phyloP scores from a whole-genome alignment of 805 yeast species.

The Trichomonascus vanleenenianus region DNA sequence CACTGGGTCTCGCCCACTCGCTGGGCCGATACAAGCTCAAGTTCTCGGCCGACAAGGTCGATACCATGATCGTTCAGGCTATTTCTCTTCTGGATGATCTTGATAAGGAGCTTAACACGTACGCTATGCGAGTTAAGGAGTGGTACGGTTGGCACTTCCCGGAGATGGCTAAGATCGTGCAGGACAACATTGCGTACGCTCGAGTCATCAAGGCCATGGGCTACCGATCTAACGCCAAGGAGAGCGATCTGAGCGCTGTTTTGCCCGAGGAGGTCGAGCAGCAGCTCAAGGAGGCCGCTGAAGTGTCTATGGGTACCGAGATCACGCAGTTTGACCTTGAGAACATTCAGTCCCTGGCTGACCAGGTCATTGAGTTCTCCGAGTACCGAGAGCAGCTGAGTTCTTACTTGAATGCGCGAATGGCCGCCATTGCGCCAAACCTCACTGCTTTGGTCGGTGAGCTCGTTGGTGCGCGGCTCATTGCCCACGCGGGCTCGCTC shows the following conservation, averaged over 20 bases:
- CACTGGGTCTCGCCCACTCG: slow-evolving; percentile 96
- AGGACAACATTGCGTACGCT: slow-evolving; percentile 94
- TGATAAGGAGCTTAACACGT: slow-evolving; percentile 95
- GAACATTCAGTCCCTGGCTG: slow-evolving; percentile 86
- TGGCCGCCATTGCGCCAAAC: slow-evolving; percentile 99
- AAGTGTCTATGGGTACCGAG: slow-evolving; percentile 99
- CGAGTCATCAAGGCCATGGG: slow-evolving; percentile 93
- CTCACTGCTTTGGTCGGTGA: slow-evolving; percentile 94
- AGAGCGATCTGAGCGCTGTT: slow-evolving; percentile 81
- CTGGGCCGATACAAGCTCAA: slow-evolving; percentile 97
- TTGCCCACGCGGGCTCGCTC: slow-evolving; percentile 94
- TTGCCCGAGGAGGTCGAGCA: slow-evolving; percentile 80
- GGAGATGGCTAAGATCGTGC: slow-evolving; percentile 93
- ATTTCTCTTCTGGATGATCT: slow-evolving; percentile 93
- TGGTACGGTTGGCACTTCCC: slow-evolving; percentile 99
- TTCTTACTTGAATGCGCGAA: slow-evolving; percentile 83
- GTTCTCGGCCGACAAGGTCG: slow-evolving; percentile 97
- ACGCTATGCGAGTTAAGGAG: slow-evolving; percentile 98
- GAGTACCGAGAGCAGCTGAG: slow-evolving; percentile 95
- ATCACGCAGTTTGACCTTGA: slow-evolving; percentile 84
- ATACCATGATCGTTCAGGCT: slow-evolving; percentile 98
- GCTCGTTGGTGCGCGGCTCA: slow-evolving; percentile 95
- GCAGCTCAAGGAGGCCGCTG: slow-evolving; percentile 92
- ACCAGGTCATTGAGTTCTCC: slow-evolving; percentile 92
- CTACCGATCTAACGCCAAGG: slow-evolving; percentile 81